A percentile compares a stretch with the other conserved stretches of the same genome.
Evolutionary conservation across 495 filamentous ascomycete species (phyloP).

Genomic region (Xylaria venustula): DNA sequence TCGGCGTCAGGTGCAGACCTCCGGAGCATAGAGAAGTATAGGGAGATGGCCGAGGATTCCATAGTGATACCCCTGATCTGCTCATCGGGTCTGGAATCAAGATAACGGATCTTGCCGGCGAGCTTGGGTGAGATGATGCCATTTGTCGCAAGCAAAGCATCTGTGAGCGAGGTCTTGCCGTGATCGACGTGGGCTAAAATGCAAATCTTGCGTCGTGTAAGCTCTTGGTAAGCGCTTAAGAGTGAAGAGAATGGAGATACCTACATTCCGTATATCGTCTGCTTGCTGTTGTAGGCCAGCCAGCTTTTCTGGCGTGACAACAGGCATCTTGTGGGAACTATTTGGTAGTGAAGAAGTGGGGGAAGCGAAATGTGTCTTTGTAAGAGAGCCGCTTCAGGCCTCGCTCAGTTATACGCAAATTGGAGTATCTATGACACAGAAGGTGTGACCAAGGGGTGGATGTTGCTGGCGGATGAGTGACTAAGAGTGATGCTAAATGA

Average conservation of each 20-base stretch:
- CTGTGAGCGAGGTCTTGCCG: conserved; percentile 96
- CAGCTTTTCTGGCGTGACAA: conserved; percentile 83
- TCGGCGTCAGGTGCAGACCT: conserved; percentile 64
- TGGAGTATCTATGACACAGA: background rate
- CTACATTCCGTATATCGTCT: conserved; percentile 85
- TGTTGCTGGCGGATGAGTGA: background rate
- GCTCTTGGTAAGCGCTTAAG: conserved; percentile 14
- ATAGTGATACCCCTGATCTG: conserved; percentile 97
- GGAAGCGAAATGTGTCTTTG: background rate
- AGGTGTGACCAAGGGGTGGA: background rate
- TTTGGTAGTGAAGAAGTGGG: background rate
- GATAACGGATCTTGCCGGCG: conserved; percentile 95
- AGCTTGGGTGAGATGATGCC: conserved; percentile 98
- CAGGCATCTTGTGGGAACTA: conserved; percentile 64
- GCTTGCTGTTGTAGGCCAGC: conserved; percentile 79
- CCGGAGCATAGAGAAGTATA: conserved; percentile 87
- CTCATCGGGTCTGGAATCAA: conserved; percentile 95
- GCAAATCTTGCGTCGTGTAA: conserved; percentile 69
- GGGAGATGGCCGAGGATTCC: conserved; percentile 97
- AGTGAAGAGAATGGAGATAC: conserved; percentile 36
- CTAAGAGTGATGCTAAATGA: conserved; percentile 12
- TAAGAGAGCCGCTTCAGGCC: background rate
- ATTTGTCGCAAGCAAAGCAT: conserved; percentile 96
- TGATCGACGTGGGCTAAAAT: conserved; percentile 98
- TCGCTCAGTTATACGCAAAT: background rate